Conservation (phyloP, 176 grass and related monocot species). For the Tillandsia leiboldiana region DNA sequence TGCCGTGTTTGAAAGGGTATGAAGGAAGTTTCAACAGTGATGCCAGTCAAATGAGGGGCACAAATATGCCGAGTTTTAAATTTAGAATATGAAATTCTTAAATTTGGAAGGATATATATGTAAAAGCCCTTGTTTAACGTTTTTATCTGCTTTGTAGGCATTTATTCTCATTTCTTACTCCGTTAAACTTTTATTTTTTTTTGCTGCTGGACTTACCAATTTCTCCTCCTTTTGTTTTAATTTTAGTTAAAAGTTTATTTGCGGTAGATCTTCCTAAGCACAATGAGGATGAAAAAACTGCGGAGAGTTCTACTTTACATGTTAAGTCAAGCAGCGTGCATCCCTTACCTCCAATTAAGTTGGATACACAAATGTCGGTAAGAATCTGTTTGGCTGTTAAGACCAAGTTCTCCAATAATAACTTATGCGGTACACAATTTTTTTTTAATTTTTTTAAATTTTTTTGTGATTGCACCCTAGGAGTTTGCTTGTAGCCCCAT, state of each 20-base stretch:
- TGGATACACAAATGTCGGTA: slow-evolving; percentile 17
- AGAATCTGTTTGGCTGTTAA: not conserved
- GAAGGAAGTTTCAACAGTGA: too few relatives aligned
- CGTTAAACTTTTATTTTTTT: not conserved
- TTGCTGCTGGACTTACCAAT: slow-evolving; percentile 4
- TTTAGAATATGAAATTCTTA: too few relatives aligned
- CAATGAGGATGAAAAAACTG: slow-evolving; percentile 37
- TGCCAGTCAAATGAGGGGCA: too few relatives aligned
- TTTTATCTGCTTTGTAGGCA: not conserved
- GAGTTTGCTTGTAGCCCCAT: too few relatives aligned
- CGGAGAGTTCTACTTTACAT: slow-evolving; percentile 40
- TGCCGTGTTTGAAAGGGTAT: too few relatives aligned
- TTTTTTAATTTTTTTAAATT: too few relatives aligned
- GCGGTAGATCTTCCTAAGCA: slow-evolving; percentile 64
- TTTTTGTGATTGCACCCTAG: too few relatives aligned
- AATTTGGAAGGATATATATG: too few relatives aligned
- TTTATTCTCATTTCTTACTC: not conserved
- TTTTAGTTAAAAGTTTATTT: slow-evolving; percentile 75
- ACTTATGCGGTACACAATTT: too few relatives aligned
- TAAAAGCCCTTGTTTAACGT: too few relatives aligned
- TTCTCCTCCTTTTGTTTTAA: slow-evolving; percentile 14
- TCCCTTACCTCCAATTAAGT: slow-evolving; percentile 41
- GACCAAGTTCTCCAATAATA: too few relatives aligned
- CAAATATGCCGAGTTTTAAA: too few relatives aligned
- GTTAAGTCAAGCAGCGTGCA: slow-evolving; percentile 60